Percentiles rank a stretch among this genome's conserved stretches.
These are phyloP conservation scores for Graphilbum fragrans DNA, from an alignment of 2,329 filamentous ascomycete genomes.

Conservation along the genomic window DNA sequence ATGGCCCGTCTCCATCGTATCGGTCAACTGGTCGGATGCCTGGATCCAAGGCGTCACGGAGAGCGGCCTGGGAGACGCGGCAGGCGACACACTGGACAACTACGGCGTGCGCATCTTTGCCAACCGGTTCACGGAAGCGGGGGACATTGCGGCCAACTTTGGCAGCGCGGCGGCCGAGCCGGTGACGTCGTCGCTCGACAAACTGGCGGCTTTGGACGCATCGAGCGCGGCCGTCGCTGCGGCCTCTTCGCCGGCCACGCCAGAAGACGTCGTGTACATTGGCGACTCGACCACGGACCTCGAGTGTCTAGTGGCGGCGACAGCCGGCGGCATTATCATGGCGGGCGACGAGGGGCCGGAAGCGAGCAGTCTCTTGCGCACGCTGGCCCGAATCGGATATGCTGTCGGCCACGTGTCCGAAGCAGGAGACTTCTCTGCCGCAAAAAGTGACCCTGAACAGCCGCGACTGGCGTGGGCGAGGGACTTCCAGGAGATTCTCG, in stretches of 20 bases:
- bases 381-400: conserved; percentile 24
- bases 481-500: conserved; percentile 29
- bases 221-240: conserved; percentile 12
- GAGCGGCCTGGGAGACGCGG: too few relatives aligned
- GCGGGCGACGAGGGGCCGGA: conserved; percentile 15
- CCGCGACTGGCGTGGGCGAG: conserved; percentile 26
- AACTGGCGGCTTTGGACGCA: conserved; percentile 26
- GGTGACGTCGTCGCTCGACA: conserved; percentile 31
- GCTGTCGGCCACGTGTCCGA: conserved; percentile 24
- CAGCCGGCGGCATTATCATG: conserved; percentile 32
- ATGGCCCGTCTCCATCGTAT: conserved; percentile 31
- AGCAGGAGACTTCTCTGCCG: neutral
- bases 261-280: conserved; percentile 33
- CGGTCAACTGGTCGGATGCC: conserved; percentile 26
- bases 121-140: conserved; percentile 28
- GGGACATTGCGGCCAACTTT: conserved; percentile 25
- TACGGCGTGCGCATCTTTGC: conserved; percentile 23
- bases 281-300: conserved; percentile 47
- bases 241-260: neutral
- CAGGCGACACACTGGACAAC: conserved; percentile 12
- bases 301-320: conserved; percentile 31
- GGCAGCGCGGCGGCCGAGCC: conserved; percentile 1
- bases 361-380: conserved; percentile 19
- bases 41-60: conserved; percentile 18
- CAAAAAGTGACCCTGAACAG: neutral